Percentiles rank a stretch among this genome's conserved stretches.
Evolutionary conservation across 305 asterid genomes (phyloP).

Genomic region (Fraxinus xanthoxyloides): DNA sequence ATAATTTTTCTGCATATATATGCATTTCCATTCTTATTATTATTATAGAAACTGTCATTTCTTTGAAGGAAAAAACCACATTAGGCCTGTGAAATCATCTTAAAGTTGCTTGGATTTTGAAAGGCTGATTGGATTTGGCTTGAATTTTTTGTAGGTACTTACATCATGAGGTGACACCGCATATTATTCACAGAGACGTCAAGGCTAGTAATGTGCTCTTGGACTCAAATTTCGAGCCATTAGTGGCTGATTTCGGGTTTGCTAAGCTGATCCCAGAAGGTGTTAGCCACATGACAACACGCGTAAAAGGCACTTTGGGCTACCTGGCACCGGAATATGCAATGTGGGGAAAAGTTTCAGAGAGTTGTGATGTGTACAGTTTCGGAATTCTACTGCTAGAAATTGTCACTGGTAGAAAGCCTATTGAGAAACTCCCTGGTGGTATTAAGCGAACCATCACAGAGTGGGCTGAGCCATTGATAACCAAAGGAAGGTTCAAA

Average conservation of each 20-base stretch:
- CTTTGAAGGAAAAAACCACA: neutral
- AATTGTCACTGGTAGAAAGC: conserved; percentile 62
- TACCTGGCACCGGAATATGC: conserved; percentile 82
- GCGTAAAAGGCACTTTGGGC: conserved; percentile 77
- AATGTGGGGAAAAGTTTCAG: conserved; percentile 89
- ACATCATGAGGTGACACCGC: conserved; percentile 77
- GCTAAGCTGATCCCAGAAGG: conserved; percentile 91
- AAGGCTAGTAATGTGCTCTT: conserved; percentile 77
- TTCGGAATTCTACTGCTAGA: conserved; percentile 68
- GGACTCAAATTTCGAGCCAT: conserved; percentile 63
- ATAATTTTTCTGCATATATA: neutral
- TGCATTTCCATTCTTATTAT: neutral
- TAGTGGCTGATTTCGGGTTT: conserved; percentile 78
- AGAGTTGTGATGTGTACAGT: conserved; percentile 75
- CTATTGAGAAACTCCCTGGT: conserved; percentile 72
- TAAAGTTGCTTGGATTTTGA: neutral
- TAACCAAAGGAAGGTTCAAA: conserved; percentile 39
- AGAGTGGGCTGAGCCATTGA: conserved; percentile 74
- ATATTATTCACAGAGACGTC: conserved; percentile 69
- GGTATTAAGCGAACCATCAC: conserved; percentile 72
- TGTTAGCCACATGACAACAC: conserved; percentile 85
- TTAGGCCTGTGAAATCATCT: neutral
- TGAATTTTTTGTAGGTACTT: conserved; percentile 42
- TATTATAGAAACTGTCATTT: neutral
- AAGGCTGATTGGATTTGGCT: neutral